These are phyloP conservation scores for Neurospora sp. DNA, from an alignment of 495 filamentous ascomycete genomes.

Conservation along the genomic window DNA sequence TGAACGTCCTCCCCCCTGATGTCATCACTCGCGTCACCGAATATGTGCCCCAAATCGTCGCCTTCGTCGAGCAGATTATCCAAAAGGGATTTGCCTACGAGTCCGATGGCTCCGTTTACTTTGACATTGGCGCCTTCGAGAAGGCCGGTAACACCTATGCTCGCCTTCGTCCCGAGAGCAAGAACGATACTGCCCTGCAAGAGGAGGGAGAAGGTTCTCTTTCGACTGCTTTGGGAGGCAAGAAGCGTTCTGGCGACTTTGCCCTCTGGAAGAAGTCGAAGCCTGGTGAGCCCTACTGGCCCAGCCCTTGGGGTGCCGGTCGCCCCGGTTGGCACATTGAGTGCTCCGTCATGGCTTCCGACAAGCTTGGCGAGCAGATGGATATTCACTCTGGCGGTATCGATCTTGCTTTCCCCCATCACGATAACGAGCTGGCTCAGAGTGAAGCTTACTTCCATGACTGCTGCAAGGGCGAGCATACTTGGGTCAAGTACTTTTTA, in stretches of 20 bases:
- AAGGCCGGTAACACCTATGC: constrained; percentile 74
- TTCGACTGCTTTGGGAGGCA: constrained; percentile 54
- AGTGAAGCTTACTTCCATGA: constrained; percentile 74
- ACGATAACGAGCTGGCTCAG: constrained; percentile 93
- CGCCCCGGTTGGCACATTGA: constrained; percentile 97
- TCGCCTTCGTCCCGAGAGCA: constrained; percentile 75
- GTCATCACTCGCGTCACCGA: constrained; percentile 80
- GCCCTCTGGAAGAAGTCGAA: constrained; percentile 92
- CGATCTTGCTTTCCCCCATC: constrained; percentile 90
- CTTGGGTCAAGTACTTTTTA: constrained; percentile 94
- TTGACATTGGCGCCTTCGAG: constrained; percentile 85
- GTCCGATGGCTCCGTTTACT: constrained; percentile 82
- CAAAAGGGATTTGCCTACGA: constrained; percentile 85
- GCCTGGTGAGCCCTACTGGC: constrained; percentile 85
- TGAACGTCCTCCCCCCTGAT: constrained; percentile 81
- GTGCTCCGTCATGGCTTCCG: constrained; percentile 93
- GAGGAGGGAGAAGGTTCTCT: constrained; percentile 88
- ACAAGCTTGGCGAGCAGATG: constrained; percentile 68
- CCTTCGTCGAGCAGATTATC: constrained; percentile 61
- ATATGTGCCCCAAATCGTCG: constrained; percentile 71
- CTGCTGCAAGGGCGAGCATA: constrained; percentile 43
- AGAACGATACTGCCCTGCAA: constrained; percentile 68
- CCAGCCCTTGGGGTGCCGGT: constrained; percentile 75
- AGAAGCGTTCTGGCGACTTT: constrained; percentile 71
- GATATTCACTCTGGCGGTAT: constrained; percentile 93